Conservation (phyloP, 1,139 yeast genomes). For the Kurtzmaniella natalensis region DNA sequence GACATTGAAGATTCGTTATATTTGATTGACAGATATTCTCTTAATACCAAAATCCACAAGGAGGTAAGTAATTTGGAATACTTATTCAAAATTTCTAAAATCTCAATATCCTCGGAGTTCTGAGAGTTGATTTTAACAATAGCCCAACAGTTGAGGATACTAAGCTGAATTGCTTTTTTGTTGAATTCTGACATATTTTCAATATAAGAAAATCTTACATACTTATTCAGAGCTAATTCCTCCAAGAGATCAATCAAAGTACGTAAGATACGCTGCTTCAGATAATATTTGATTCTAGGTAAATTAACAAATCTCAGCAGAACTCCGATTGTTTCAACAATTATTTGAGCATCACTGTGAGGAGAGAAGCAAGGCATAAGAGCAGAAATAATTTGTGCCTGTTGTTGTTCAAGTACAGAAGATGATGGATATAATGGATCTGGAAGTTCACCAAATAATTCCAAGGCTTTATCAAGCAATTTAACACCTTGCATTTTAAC, state of each 20-base stretch:
- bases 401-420: constrained; percentile 82
- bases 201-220: constrained; percentile 37
- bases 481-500: constrained; percentile 65
- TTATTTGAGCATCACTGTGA: constrained; percentile 69
- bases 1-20: constrained; percentile 40
- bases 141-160: constrained; percentile 89
- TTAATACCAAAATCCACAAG: constrained; percentile 71
- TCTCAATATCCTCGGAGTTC: constrained; percentile 23
- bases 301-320: constrained; percentile 69
- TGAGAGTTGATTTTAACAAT: constrained; percentile 53
- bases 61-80: constrained; percentile 63
- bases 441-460: constrained; percentile 51
- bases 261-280: constrained; percentile 59
- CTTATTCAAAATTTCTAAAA: constrained; percentile 46
- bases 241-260: constrained; percentile 67
- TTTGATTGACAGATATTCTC: constrained; percentile 68
- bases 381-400: constrained; percentile 90
- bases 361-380: constrained; percentile 81
- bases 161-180: constrained; percentile 59
- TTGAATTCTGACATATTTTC: constrained; percentile 49
- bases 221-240: constrained; percentile 47
- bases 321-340: constrained; percentile 73
- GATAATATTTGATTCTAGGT: constrained; percentile 45
- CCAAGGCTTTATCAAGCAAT: constrained; percentile 44
- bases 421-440: constrained; percentile 75